Conservation (phyloP, 257 asterid species). For the Ligustrum vulgare region DNA sequence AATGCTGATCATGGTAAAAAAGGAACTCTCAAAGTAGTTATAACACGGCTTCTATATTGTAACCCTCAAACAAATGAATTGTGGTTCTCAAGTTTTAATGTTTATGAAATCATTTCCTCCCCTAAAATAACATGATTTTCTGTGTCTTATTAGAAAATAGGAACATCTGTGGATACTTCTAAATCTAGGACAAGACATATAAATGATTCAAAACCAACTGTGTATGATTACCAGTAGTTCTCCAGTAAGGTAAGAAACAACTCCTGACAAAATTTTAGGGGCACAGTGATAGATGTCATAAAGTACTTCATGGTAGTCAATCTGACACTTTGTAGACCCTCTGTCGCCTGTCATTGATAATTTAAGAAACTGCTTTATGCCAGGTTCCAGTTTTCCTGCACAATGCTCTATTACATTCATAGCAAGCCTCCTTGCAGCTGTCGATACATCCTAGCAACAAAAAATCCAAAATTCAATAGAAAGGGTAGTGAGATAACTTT, state of each 20-base stretch:
- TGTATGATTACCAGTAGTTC: constrained; percentile 80
- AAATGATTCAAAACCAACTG: constrained; percentile 23
- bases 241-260: constrained; percentile 90
- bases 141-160: constrained; percentile 13
- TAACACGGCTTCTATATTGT: constrained; percentile 7
- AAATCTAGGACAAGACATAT: constrained; percentile 7
- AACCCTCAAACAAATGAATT: constrained; percentile 18
- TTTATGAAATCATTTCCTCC: constrained; percentile 5
- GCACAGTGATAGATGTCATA: constrained; percentile 74
- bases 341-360: constrained; percentile 89
- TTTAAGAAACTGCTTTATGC: constrained; percentile 77
- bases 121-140: constrained; percentile 12
- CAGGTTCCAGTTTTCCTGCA: constrained; percentile 84
- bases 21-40: constrained; percentile 13
- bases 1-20: neutral
- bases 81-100: constrained; percentile 12
- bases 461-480: constrained; percentile 18
- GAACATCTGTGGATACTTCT: neutral
- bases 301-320: constrained; percentile 70
- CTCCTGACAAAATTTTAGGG: constrained; percentile 86
- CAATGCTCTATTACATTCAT: constrained; percentile 72
- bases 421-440: constrained; percentile 84
- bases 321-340: constrained; percentile 52
- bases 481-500: constrained; percentile 13
- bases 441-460: constrained; percentile 54